phyloP scores from a whole-genome alignment of 306 rosid genomes.

The Vachellia pachyceras region DNA sequence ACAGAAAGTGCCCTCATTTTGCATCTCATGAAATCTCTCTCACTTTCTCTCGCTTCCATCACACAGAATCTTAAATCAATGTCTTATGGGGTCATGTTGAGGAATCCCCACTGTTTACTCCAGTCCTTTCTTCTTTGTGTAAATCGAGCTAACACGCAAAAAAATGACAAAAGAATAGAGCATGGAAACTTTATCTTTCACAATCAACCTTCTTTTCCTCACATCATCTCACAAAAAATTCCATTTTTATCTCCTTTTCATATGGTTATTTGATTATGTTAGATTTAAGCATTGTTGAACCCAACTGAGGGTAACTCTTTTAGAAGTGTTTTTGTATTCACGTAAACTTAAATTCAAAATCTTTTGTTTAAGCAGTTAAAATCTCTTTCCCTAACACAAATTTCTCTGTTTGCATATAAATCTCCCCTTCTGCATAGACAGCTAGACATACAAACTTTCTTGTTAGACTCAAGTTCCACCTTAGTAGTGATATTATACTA shows the following conservation, averaged over 20 bases:
- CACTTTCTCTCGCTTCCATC: background rate
- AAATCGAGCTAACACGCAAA: constrained; percentile 25
- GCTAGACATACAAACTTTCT: background rate
- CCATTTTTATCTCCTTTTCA: no score
- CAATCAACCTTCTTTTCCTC: background rate
- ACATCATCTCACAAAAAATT: background rate
- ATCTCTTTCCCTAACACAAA: no score
- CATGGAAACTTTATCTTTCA: background rate
- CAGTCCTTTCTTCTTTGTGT: constrained; percentile 29
- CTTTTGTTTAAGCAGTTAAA: no score
- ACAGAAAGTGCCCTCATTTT: constrained; percentile 22
- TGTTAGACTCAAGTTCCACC: background rate
- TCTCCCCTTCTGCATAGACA: background rate
- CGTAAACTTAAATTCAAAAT: no score
- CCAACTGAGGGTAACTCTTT: no score
- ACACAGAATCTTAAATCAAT: constrained; percentile 44
- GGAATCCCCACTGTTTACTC: constrained; percentile 36
- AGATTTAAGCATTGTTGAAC: no score
- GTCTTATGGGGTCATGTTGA: constrained; percentile 31
- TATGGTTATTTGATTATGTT: no score
- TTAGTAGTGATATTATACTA: background rate
- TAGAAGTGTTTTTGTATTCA: no score
- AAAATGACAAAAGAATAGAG: constrained; percentile 33
- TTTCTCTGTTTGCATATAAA: no score
- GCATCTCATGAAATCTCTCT: constrained; percentile 27